These are phyloP conservation scores for Aurantiochytrium sp. DNA, from an alignment of 108 stramenopile species.

Conservation along the genomic window DNA sequence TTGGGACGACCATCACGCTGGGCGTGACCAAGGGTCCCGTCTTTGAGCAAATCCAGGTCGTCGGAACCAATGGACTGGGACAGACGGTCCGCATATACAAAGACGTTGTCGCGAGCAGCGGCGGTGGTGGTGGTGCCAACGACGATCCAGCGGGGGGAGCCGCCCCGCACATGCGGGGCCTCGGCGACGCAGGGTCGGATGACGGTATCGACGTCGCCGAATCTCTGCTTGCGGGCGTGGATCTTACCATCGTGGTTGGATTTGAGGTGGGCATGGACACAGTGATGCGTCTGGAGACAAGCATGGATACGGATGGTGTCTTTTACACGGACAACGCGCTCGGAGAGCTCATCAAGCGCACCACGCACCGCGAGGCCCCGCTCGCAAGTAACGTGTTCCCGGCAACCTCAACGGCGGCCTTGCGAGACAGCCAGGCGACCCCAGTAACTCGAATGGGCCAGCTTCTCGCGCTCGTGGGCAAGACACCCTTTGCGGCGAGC, in stretches of 20 bases:
- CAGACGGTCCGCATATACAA: background rate
- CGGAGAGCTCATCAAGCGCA: background rate
- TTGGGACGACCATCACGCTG: background rate
- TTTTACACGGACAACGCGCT: conserved; percentile 5
- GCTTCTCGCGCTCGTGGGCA: background rate
- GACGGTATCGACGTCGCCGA: background rate
- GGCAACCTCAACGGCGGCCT: background rate
- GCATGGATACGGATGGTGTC: conserved; percentile 26
- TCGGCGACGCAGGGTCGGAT: background rate
- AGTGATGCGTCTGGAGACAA: background rate
- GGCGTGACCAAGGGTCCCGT: background rate
- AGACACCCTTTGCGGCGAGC: background rate
- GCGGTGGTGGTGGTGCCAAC: no score
- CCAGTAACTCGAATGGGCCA: conserved; percentile 13
- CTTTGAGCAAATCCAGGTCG: background rate
- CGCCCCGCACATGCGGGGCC: background rate
- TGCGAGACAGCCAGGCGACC: conserved; percentile 1
- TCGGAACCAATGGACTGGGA: background rate
- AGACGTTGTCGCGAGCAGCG: no score
- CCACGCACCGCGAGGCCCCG: background rate
- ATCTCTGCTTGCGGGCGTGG: background rate
- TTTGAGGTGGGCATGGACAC: background rate
- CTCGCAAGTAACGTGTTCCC: conserved; percentile 23
- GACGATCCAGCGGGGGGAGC: no score
- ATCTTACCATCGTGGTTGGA: background rate